phyloP scores from a whole-genome alignment of 306 rosid genomes.

The Trifolium fragiferum region DNA sequence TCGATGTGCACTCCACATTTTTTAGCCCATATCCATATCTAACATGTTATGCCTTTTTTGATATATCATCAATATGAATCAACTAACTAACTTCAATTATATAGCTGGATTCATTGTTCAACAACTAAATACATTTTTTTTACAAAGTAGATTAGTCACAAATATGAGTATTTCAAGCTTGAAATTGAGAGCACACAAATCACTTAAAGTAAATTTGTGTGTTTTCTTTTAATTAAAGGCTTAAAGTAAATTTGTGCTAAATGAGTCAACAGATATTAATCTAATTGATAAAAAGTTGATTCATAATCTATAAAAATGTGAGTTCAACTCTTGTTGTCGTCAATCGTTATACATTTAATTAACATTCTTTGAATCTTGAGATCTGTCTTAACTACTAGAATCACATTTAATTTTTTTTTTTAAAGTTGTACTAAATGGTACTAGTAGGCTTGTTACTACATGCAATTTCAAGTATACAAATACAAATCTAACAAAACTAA shows the following conservation, averaged over 20 bases:
- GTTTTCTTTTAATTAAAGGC: too few species aligned
- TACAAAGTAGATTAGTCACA: neutral
- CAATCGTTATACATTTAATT: too few species aligned
- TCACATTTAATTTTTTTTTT: neutral
- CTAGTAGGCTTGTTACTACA: conserved; percentile 11
- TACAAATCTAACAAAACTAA: conserved; percentile 15
- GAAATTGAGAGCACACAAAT: conserved; percentile 31
- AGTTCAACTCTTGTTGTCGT: neutral
- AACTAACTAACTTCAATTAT: neutral
- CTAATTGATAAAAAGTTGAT: too few species aligned
- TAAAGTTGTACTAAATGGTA: conserved; percentile 24
- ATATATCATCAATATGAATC: conserved; percentile 16
- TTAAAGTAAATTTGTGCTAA: conserved; percentile 14
- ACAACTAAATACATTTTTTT: conserved; percentile 20
- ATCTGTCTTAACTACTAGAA: neutral
- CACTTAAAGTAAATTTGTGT: conserved; percentile 11
- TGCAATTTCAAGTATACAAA: conserved; percentile 17
- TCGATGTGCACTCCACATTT: conserved; percentile 38
- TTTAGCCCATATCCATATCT: conserved; percentile 18
- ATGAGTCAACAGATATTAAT: neutral
- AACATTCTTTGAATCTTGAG: too few species aligned
- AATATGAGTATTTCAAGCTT: neutral
- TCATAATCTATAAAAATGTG: neutral
- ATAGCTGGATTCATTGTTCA: neutral
- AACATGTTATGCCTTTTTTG: conserved; percentile 7